Percentiles rank a stretch among this genome's conserved stretches.
Evolutionary conservation across 768 basidiomycete genomes (phyloP).

Genomic region (Lentinula detonsa): DNA sequence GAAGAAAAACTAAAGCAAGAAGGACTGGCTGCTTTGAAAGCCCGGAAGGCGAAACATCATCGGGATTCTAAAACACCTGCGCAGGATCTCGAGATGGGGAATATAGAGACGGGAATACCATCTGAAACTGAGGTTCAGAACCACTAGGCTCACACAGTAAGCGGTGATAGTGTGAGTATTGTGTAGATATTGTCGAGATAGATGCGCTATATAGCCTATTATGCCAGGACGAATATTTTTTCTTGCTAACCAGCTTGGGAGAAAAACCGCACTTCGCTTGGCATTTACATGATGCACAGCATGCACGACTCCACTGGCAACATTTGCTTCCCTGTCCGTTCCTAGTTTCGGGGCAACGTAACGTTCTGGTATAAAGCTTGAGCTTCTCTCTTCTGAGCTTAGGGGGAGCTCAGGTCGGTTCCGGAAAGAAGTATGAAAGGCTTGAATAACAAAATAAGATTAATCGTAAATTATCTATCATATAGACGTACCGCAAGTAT

Average conservation of each 20-base stretch:
- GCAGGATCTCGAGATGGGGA: background rate
- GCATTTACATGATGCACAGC: background rate
- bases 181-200: too few species aligned
- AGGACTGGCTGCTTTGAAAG: slow-evolving; percentile 11
- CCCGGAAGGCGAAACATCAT: background rate
- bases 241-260: too few species aligned
- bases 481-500: background rate
- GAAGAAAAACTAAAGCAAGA: slow-evolving; percentile 43
- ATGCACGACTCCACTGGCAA: background rate
- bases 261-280: background rate
- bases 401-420: background rate
- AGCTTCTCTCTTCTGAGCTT: background rate
- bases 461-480: background rate
- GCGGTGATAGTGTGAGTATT: too few species aligned
- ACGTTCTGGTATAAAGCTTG: background rate
- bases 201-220: too few species aligned
- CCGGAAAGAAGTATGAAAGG: background rate
- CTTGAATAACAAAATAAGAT: background rate
- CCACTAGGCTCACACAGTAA: background rate
- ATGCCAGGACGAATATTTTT: too few species aligned
- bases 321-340: background rate
- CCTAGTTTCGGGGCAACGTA: background rate
- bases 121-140: background rate
- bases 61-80: background rate
- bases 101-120: background rate